phyloP scores from a whole-genome alignment of 306 rosid genomes.

The Prosopis cineraria region DNA sequence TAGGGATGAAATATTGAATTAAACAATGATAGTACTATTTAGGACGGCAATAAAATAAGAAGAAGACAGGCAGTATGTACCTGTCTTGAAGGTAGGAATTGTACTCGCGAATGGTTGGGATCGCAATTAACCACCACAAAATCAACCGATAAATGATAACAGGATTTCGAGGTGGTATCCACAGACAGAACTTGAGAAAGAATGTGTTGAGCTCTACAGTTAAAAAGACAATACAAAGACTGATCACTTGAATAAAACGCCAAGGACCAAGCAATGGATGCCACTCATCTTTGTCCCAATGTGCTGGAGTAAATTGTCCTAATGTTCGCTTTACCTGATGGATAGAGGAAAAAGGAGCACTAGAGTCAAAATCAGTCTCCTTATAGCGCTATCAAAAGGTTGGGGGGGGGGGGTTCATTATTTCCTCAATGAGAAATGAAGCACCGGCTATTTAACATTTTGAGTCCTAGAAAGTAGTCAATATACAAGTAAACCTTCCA shows the following conservation, averaged over 20 bases:
- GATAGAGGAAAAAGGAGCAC: conserved; percentile 4
- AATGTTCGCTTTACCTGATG: conserved; percentile 86
- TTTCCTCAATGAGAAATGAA: background rate
- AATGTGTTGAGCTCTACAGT: conserved; percentile 98
- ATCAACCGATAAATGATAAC: conserved; percentile 84
- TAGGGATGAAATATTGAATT: background rate
- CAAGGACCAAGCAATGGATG: conserved; percentile 97
- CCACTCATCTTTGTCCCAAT: conserved; percentile 99
- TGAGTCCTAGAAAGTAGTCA: background rate
- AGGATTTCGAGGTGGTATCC: conserved; percentile 97
- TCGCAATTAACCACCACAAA: conserved; percentile 98
- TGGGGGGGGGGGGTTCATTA: too few relatives aligned
- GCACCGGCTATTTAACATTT: background rate
- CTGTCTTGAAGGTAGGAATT: conserved; percentile 97
- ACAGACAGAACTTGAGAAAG: conserved; percentile 90
- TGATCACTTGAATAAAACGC: conserved; percentile 94
- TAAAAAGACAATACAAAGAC: conserved; percentile 83
- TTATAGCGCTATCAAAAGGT: conserved; percentile 14
- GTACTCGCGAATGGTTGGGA: conserved; percentile 96
- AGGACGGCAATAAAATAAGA: background rate
- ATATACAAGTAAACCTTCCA: background rate
- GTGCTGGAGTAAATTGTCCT: conserved; percentile 94
- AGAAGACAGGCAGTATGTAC: conserved; percentile 52
- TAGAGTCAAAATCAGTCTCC: conserved; percentile 7
- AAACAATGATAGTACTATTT: background rate